Conservation (phyloP, 1,284 basidiomycete genomes). For the Cutaneotrichosporon sp. region DNA sequence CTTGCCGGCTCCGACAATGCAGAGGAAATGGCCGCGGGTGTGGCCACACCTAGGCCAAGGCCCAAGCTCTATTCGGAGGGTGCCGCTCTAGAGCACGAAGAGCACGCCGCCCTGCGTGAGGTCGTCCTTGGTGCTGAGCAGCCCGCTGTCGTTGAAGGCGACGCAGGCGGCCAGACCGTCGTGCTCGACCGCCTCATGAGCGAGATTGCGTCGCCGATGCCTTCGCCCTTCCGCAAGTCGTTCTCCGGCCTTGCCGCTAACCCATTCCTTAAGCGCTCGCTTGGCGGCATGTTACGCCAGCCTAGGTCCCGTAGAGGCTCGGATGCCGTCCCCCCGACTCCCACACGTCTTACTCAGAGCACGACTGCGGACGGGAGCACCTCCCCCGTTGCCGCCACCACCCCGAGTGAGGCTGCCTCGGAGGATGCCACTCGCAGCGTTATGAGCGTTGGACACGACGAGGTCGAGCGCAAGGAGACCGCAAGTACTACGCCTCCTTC, state of each 20-base stretch:
- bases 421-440: not conserved
- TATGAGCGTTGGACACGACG: not conserved
- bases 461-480: not conserved
- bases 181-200: conserved; percentile 7
- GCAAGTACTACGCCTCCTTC: not conserved
- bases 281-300: conserved; percentile 12
- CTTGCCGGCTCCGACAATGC: not conserved
- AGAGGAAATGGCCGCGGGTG: not conserved
- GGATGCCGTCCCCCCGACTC: not conserved
- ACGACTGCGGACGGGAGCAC: conserved; percentile 3
- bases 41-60: not conserved
- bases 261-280: conserved; percentile 22
- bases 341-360: conserved; percentile 2
- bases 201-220: conserved; percentile 3
- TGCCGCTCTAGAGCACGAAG: not conserved
- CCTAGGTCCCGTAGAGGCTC: not conserved
- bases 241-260: conserved; percentile 9
- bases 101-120: conserved; percentile 2
- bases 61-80: conserved; percentile 5
- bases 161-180: not conserved
- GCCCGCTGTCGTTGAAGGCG: not conserved
- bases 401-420: not conserved
- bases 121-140: not conserved
- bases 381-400: not conserved
- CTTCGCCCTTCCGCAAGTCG: conserved; percentile 5